phyloP scores from a whole-genome alignment of 2,329 filamentous ascomycete species.

The Uncinocarpus reesii region DNA sequence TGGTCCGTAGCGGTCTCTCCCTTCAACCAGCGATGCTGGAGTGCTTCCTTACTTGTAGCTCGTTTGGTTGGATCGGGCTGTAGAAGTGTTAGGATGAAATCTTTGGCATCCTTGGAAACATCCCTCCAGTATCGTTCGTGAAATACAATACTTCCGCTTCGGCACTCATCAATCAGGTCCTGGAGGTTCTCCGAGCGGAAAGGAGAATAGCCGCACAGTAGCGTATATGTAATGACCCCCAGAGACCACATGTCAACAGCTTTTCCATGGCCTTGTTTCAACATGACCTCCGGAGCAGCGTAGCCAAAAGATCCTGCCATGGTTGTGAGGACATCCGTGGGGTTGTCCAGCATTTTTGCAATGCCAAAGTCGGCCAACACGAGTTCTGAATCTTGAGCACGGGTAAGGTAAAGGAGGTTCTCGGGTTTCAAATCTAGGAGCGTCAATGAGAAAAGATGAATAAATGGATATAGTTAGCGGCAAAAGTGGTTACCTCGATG shows the following conservation, averaged over 20 bases:
- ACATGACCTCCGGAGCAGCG: slow-evolving; percentile 94
- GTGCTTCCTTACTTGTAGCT: slow-evolving; percentile 66
- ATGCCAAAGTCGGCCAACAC: slow-evolving; percentile 97
- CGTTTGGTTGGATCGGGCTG: slow-evolving; percentile 68
- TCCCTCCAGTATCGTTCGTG: slow-evolving; percentile 98
- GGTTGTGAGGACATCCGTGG: slow-evolving; percentile 84
- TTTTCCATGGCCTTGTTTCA: slow-evolving; percentile 94
- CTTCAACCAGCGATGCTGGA: slow-evolving; percentile 78
- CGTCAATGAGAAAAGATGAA: slow-evolving; percentile 3
- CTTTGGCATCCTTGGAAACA: slow-evolving; percentile 87
- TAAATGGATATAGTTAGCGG: slow-evolving; percentile 4
- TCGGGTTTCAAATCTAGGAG: slow-evolving; percentile 88
- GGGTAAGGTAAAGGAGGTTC: slow-evolving; percentile 87
- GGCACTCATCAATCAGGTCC: slow-evolving; percentile 92
- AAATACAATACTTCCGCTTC: slow-evolving; percentile 72
- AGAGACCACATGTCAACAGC: slow-evolving; percentile 99
- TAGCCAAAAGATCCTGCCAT: slow-evolving; percentile 99
- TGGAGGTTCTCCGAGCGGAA: slow-evolving; percentile 91
- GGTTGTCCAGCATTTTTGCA: slow-evolving; percentile 89
- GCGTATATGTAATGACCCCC: slow-evolving; percentile 95
- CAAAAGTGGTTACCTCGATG: slow-evolving; percentile 61
- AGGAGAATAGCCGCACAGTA: slow-evolving; percentile 95
- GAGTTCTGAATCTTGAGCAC: slow-evolving; percentile 64
- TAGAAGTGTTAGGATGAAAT: slow-evolving; percentile 77
- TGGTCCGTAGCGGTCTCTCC: slow-evolving; percentile 87